A percentile compares a stretch with the other conserved stretches of the same genome.
Evolutionary conservation across 306 rosid genomes (phyloP).

Genomic region (Mimosa bimucronata): DNA sequence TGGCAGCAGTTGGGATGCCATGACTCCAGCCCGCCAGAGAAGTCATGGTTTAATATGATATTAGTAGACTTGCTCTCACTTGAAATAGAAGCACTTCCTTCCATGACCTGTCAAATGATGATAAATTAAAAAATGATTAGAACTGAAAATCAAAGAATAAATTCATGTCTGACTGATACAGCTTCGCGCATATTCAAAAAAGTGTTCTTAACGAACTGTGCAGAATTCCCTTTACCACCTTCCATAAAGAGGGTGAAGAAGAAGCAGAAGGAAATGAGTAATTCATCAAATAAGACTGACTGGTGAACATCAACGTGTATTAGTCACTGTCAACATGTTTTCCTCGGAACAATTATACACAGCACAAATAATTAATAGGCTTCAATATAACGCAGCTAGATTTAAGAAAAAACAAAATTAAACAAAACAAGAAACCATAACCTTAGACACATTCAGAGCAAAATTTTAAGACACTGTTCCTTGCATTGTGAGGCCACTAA

Average conservation of each 20-base stretch:
- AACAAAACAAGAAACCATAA: background rate
- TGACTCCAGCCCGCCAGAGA: slow-evolving; percentile 70
- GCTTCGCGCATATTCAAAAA: background rate
- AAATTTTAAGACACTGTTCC: background rate
- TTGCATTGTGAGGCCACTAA: background rate
- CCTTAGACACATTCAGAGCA: background rate
- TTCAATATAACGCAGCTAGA: background rate
- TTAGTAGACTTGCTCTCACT: slow-evolving; percentile 51
- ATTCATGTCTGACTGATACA: slow-evolving; percentile 7
- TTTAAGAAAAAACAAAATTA: background rate
- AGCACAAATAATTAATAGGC: background rate
- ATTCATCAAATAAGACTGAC: slow-evolving; percentile 5
- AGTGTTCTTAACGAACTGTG: slow-evolving; percentile 16
- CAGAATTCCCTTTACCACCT: slow-evolving; percentile 11
- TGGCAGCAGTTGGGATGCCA: slow-evolving; percentile 81
- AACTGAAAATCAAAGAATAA: slow-evolving; percentile 26
- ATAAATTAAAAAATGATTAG: slow-evolving; percentile 30
- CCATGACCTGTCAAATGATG: slow-evolving; percentile 51
- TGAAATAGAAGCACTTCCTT: slow-evolving; percentile 38
- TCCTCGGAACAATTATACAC: background rate
- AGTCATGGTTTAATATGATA: slow-evolving; percentile 77
- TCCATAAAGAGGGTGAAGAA: slow-evolving; percentile 16
- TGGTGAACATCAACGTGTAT: background rate
- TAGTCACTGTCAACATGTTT: background rate
- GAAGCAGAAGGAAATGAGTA: background rate